Evolutionary conservation across 495 filamentous ascomycete genomes (phyloP).

Genomic region (Penicillium dipodomyicola): DNA sequence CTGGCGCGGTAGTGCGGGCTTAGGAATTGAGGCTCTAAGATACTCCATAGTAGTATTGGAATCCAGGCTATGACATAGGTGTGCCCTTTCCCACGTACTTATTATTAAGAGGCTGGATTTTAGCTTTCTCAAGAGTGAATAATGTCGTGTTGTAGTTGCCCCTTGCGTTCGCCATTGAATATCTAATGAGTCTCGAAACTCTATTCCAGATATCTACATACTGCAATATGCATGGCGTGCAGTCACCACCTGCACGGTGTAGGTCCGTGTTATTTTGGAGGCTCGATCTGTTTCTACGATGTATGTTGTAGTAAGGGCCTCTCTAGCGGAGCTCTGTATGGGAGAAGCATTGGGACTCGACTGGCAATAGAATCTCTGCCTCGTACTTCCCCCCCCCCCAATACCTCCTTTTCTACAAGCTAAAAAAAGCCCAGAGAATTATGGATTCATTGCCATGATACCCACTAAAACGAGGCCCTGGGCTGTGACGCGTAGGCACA

Average conservation of each 20-base stretch:
- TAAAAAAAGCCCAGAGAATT: neutral
- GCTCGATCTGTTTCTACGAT: neutral
- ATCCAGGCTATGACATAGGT: neutral
- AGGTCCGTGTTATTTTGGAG: neutral
- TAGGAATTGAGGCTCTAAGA: constrained; percentile 2
- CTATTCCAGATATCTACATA: constrained; percentile 12
- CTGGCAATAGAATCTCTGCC: neutral
- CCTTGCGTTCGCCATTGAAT: constrained; percentile 16
- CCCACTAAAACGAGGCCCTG: neutral
- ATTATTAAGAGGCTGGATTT: neutral
- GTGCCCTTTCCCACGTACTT: neutral
- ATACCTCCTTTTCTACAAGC: neutral
- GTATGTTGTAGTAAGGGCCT: neutral
- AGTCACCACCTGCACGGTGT: neutral
- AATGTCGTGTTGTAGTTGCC: constrained; percentile 3
- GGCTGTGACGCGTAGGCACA: constrained; percentile 5
- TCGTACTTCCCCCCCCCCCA: neutral
- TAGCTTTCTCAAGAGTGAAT: neutral
- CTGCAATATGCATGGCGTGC: constrained; percentile 21
- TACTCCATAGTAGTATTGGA: neutral
- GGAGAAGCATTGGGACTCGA: neutral
- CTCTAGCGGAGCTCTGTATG: neutral
- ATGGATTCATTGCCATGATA: neutral
- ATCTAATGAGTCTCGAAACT: constrained; percentile 7
- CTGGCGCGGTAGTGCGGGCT: neutral